Conservation (phyloP, 768 basidiomycete genomes). For the Tylopilus felleus region DNA sequence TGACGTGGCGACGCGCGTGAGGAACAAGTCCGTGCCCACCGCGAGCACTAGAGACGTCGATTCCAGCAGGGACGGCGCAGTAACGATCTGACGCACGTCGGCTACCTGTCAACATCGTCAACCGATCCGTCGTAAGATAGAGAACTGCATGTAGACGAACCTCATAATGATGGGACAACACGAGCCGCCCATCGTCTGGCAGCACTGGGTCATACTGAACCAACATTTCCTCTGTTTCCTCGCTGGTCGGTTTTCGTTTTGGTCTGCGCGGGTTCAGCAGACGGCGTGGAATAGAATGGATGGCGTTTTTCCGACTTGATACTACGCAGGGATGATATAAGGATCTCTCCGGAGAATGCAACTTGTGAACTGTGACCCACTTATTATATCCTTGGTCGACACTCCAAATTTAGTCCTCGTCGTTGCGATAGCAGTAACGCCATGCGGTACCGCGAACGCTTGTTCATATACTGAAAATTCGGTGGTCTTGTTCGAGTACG, state of each 20-base stretch:
- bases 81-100: constrained; percentile 63
- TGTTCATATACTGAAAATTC: constrained; percentile 61
- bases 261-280: constrained; percentile 84
- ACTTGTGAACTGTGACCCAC: constrained; percentile 41
- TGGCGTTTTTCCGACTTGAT: constrained; percentile 68
- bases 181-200: constrained; percentile 59
- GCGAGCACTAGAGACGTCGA: constrained; percentile 88
- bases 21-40: constrained; percentile 87
- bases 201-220: constrained; percentile 81
- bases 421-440: constrained; percentile 63
- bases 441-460: constrained; percentile 66
- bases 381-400: constrained; percentile 78
- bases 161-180: constrained; percentile 55
- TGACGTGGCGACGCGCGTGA: constrained; percentile 80
- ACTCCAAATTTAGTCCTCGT: constrained; percentile 90
- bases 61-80: constrained; percentile 83
- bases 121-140: not conserved
- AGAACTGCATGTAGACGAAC: constrained; percentile 31
- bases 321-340: constrained; percentile 44
- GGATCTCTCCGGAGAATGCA: not conserved
- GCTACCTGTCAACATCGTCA: constrained; percentile 48
- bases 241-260: constrained; percentile 63
- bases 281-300: constrained; percentile 70
- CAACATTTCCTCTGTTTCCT: constrained; percentile 84
- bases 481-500: constrained; percentile 50